Evolutionary conservation across 176 grass and related monocot species (phyloP).

Genomic region (Aegilops bicornis): DNA sequence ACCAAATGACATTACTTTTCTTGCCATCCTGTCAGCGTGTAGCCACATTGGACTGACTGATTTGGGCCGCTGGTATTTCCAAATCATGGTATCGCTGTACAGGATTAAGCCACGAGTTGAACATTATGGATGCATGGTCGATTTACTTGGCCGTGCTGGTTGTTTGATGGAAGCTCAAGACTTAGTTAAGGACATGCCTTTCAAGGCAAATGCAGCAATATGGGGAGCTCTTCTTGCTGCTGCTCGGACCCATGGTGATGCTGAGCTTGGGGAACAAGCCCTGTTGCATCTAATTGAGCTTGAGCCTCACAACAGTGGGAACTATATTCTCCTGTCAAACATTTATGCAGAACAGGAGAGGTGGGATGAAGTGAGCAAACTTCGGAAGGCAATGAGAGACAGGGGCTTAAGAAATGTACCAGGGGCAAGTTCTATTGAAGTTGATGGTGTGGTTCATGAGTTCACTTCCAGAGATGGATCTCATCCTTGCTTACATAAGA

Average conservation of each 20-base stretch:
- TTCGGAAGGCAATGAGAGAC: conserved; percentile 70
- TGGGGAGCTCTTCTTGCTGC: conserved; percentile 86
- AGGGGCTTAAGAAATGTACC: conserved; percentile 58
- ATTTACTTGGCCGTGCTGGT: conserved; percentile 69
- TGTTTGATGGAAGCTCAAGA: conserved; percentile 51
- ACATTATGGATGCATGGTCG: conserved; percentile 82
- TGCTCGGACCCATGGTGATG: conserved; percentile 57
- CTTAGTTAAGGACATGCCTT: conserved; percentile 70
- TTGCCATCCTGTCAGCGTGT: conserved; percentile 67
- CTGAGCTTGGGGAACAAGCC: conserved; percentile 64
- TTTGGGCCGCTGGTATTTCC: conserved; percentile 64
- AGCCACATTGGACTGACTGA: conserved; percentile 56
- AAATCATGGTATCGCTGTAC: conserved; percentile 52
- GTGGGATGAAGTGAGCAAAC: conserved; percentile 66
- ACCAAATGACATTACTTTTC: conserved; percentile 69
- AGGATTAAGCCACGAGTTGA: conserved; percentile 59
- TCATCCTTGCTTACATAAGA: conserved; percentile 65
- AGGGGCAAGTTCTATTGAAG: conserved; percentile 77
- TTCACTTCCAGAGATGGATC: conserved; percentile 82
- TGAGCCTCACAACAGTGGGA: conserved; percentile 74
- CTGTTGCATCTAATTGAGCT: conserved; percentile 69
- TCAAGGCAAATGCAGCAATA: conserved; percentile 76
- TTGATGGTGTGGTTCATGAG: conserved; percentile 69
- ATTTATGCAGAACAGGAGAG: conserved; percentile 64
- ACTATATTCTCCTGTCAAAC: conserved; percentile 78